Percentiles rank a stretch among this genome's conserved stretches.
Conservation (phyloP, 495 filamentous ascomycete genomes). For the Penicillium maclennaniae region DNA sequence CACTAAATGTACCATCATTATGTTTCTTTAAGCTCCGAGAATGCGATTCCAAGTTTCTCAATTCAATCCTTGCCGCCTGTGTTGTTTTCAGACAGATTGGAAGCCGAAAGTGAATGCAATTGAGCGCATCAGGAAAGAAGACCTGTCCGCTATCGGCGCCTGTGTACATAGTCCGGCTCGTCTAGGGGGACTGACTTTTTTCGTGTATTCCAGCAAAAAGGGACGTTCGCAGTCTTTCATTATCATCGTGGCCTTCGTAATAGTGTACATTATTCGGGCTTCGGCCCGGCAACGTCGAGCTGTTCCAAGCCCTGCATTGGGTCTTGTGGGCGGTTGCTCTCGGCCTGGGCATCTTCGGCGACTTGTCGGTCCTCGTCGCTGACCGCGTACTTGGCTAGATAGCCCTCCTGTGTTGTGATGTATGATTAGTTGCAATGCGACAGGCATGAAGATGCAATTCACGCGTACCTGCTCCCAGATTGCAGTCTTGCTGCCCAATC, state of each 20-base stretch:
- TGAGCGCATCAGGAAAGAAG: conserved; percentile 13
- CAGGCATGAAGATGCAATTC: conserved; percentile 11
- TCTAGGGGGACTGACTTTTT: conserved; percentile 27
- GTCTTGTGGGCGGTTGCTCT: conserved; percentile 60
- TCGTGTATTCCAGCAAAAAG: conserved; percentile 31
- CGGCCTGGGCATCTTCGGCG: conserved; percentile 52
- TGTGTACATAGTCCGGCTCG: conserved; percentile 42
- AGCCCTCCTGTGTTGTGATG: conserved; percentile 67
- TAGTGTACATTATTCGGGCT: conserved; percentile 56
- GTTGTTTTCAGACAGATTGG: conserved; percentile 33
- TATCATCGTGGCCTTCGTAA: conserved; percentile 21
- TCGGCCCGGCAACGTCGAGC: conserved; percentile 88
- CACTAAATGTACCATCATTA: conserved; percentile 43
- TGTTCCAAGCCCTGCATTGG: conserved; percentile 96
- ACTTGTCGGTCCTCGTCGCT: conserved; percentile 78
- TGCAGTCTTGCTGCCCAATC: conserved; percentile 88
- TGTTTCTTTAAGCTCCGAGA: conserved; percentile 32
- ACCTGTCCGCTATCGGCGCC: conserved; percentile 28
- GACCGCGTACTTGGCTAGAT: conserved; percentile 85
- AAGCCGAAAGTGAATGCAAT: conserved; percentile 18
- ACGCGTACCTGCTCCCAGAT: conserved; percentile 90
- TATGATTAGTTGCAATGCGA: conserved; percentile 18
- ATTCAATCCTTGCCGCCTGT: conserved; percentile 30
- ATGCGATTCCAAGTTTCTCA: conserved; percentile 31
- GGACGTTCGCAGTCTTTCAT: conserved; percentile 27